These are phyloP conservation scores for Mycena floridula DNA, from an alignment of 768 basidiomycete species.

Conservation along the genomic window DNA sequence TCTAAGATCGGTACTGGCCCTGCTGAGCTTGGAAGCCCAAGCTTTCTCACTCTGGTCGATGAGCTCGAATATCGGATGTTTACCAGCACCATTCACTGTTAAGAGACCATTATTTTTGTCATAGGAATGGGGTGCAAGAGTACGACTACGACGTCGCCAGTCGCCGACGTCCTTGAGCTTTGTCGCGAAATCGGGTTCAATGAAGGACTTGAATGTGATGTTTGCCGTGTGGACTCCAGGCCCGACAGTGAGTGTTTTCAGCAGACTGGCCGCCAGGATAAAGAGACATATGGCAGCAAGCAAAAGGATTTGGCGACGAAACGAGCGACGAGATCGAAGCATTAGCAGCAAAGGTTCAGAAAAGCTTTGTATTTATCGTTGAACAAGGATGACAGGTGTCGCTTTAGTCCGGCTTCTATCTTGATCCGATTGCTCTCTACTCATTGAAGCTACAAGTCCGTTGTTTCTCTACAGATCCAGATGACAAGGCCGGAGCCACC, in stretches of 20 bases:
- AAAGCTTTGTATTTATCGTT: too few relatives aligned
- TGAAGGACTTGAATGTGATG: background rate
- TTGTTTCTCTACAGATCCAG: slow-evolving; percentile 31
- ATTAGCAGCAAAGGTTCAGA: too few relatives aligned
- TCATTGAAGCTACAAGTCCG: background rate
- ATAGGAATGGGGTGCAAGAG: background rate
- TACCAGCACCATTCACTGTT: slow-evolving; percentile 26
- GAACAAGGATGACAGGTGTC: too few relatives aligned
- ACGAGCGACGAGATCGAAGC: background rate
- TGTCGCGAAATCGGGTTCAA: too few relatives aligned
- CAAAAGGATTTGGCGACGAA: background rate
- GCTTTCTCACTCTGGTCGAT: slow-evolving; percentile 27
- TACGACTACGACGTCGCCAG: background rate
- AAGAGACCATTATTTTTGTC: slow-evolving; percentile 23
- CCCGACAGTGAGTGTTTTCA: background rate
- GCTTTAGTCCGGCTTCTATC: too few relatives aligned
- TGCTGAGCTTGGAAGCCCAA: slow-evolving; percentile 31
- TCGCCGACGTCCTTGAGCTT: background rate
- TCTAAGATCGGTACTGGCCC: slow-evolving; percentile 29
- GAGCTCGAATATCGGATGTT: slow-evolving; percentile 41
- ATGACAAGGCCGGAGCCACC: slow-evolving; percentile 59
- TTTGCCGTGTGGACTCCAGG: background rate
- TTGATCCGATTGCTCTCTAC: background rate
- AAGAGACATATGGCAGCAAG: background rate
- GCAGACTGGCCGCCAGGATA: background rate